Conservation (phyloP, 169 alveolate species). For the Babesia gibsoni region DNA sequence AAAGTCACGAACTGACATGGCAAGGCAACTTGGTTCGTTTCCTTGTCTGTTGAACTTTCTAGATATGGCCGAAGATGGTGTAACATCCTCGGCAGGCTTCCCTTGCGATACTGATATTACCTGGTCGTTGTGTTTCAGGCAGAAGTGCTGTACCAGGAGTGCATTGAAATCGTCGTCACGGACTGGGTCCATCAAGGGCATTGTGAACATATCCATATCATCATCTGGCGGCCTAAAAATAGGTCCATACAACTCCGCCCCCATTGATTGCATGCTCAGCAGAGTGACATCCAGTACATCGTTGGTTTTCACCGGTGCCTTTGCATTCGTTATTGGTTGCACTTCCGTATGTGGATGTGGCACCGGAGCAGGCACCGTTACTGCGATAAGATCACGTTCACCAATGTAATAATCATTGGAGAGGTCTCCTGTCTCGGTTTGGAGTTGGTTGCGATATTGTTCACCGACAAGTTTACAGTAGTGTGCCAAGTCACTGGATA, state of each 20-base stretch:
- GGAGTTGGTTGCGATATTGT: background rate
- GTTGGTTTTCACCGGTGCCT: background rate
- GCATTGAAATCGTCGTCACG: constrained; percentile 55
- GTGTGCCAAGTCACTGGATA: constrained; percentile 8
- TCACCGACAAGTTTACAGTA: background rate
- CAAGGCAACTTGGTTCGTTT: constrained; percentile 20
- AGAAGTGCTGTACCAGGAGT: constrained; percentile 36
- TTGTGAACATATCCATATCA: constrained; percentile 59
- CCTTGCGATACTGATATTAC: background rate
- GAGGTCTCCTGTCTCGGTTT: constrained; percentile 7
- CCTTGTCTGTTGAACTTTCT: background rate
- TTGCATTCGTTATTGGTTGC: background rate
- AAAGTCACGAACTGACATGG: constrained; percentile 27
- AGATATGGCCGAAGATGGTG: background rate
- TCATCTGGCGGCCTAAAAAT: constrained; percentile 64
- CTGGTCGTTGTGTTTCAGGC: constrained; percentile 12
- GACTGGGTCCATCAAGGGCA: constrained; percentile 50
- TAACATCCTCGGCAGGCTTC: background rate
- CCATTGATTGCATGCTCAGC: constrained; percentile 47
- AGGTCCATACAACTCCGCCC: constrained; percentile 58
- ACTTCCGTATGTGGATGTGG: background rate
- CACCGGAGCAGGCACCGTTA: constrained; percentile 46
- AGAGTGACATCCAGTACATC: constrained; percentile 42
- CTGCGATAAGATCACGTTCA: constrained; percentile 38
- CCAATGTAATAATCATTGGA: constrained; percentile 22